phyloP scores from a whole-genome alignment of 768 basidiomycete genomes.

The Boletellus sp. region DNA sequence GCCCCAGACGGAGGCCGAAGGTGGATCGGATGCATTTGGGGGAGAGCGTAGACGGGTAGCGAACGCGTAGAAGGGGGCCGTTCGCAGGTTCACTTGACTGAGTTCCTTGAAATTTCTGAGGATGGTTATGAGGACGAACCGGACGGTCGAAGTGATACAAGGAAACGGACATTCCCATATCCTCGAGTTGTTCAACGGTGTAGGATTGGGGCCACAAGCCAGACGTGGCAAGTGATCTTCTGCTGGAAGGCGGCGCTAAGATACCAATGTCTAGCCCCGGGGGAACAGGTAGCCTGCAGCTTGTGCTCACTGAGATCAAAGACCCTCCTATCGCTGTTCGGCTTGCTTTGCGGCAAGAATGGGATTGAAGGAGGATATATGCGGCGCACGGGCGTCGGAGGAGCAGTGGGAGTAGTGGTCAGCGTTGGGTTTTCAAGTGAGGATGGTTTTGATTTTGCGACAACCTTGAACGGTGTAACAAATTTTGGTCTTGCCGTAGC shows the following conservation, averaged over 20 bases:
- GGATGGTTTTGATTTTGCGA: conserved; percentile 33
- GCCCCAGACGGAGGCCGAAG: conserved; percentile 36
- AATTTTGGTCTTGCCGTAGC: conserved; percentile 41
- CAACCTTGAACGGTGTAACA: conserved; percentile 59
- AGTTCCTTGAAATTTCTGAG: conserved; percentile 51
- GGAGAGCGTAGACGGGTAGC: conserved; percentile 37
- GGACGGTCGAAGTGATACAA: background rate
- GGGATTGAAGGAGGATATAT: conserved; percentile 24
- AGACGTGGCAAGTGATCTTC: conserved; percentile 46
- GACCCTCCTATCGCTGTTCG: conserved; percentile 1
- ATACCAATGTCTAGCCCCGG: background rate
- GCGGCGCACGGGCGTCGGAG: conserved; percentile 6
- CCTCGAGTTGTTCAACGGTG: conserved; percentile 40
- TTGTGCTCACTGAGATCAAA: conserved; percentile 45
- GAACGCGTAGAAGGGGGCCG: conserved; percentile 61
- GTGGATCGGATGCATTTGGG: conserved; percentile 14
- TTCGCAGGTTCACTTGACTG: conserved; percentile 48
- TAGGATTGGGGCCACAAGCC: conserved; percentile 50
- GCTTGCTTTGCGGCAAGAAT: conserved; percentile 6
- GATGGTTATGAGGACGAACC: conserved; percentile 2
- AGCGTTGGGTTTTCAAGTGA: background rate
- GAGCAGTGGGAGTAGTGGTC: background rate
- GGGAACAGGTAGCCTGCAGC: background rate
- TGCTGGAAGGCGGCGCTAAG: conserved; percentile 33
- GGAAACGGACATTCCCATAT: conserved; percentile 49